These are phyloP conservation scores for Gomphus bonarii DNA, from an alignment of 1,284 basidiomycete genomes.

Conservation along the genomic window DNA sequence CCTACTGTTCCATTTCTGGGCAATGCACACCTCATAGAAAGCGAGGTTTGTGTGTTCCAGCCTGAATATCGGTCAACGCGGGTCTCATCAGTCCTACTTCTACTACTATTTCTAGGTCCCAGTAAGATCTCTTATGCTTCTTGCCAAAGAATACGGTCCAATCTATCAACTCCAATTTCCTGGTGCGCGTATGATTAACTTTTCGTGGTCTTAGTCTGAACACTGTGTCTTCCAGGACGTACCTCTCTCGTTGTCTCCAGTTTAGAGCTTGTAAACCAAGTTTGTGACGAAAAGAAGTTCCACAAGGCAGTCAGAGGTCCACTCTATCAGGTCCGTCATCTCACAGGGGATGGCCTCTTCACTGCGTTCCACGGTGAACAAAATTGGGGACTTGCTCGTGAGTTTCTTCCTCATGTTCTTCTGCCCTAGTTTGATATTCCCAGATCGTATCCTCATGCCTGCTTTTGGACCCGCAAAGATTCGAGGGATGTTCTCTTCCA, in stretches of 20 bases:
- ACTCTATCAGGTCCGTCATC: conserved; percentile 29
- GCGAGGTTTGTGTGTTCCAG: conserved; percentile 22
- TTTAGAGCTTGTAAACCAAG: conserved; percentile 32
- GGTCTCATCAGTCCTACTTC: background rate
- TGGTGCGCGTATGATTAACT: conserved; percentile 16
- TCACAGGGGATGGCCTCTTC: conserved; percentile 36
- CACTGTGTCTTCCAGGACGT: conserved; percentile 18
- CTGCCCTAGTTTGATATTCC: background rate
- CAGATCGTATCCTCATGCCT: conserved; percentile 43
- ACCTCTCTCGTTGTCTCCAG: conserved; percentile 25
- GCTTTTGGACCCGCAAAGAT: conserved; percentile 38
- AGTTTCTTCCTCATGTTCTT: conserved; percentile 12
- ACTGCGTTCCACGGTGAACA: conserved; percentile 34
- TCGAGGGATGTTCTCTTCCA: conserved; percentile 38
- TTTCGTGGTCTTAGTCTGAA: conserved; percentile 14
- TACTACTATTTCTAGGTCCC: background rate
- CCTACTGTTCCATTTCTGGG: conserved; percentile 35
- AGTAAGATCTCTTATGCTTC: conserved; percentile 25
- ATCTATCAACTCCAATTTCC: conserved; percentile 34
- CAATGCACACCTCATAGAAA: conserved; percentile 29
- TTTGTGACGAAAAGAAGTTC: conserved; percentile 36
- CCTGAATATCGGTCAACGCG: too few species aligned
- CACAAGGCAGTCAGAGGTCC: conserved; percentile 28
- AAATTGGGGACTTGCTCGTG: conserved; percentile 40
- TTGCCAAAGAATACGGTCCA: conserved; percentile 36